phyloP scores from a whole-genome alignment of 2,329 filamentous ascomycete species.

The Microsporum audouinii region DNA sequence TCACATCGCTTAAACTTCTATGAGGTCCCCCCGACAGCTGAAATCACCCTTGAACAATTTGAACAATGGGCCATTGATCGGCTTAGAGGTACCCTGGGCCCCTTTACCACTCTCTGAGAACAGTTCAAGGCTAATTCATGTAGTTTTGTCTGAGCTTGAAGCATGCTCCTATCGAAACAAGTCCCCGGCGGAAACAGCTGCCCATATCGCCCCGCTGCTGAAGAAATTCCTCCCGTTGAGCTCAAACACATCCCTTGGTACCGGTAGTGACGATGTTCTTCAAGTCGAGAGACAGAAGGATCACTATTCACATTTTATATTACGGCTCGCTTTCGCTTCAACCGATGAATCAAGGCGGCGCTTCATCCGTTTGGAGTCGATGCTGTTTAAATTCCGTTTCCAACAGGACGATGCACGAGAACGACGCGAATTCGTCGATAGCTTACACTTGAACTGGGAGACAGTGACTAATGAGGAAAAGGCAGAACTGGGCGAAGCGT shows the following conservation, averaged over 20 bases:
- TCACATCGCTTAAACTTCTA: conserved; percentile 88
- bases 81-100: conserved; percentile 50
- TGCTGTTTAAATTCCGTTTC: conserved; percentile 76
- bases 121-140: neutral
- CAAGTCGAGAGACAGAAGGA: conserved; percentile 76
- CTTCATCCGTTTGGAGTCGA: conserved; percentile 76
- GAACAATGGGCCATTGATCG: conserved; percentile 98
- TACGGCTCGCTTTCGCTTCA: conserved; percentile 80
- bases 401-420: conserved; percentile 64
- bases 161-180: conserved; percentile 92
- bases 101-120: neutral
- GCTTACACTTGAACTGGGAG: conserved; percentile 74
- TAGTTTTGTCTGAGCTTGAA: conserved; percentile 50
- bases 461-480: conserved; percentile 69
- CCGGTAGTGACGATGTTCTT: conserved; percentile 42
- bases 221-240: conserved; percentile 77
- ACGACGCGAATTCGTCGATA: conserved; percentile 61
- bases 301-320: conserved; percentile 95
- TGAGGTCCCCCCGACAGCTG: conserved; percentile 70
- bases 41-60: conserved; percentile 93
- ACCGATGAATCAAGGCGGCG: conserved; percentile 82
- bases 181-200: conserved; percentile 64
- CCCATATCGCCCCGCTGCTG: conserved; percentile 74
- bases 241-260: conserved; percentile 55
- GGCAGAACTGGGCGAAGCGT: conserved; percentile 50